These are phyloP conservation scores for Litsea cubeba DNA, from an alignment of 164 flowering plant genomes.

Conservation along the genomic window DNA sequence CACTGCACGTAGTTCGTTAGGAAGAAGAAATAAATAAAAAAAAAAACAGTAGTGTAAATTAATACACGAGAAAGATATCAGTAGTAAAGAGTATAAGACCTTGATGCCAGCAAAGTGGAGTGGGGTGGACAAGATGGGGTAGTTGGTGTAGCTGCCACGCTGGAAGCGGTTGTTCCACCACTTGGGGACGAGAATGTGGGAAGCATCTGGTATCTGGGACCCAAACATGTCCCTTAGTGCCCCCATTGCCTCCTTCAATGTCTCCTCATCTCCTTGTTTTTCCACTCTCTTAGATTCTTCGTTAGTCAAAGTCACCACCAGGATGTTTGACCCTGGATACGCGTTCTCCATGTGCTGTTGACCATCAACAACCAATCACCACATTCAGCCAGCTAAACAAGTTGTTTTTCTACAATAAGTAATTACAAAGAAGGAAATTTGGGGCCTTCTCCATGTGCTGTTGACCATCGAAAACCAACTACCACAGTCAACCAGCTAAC, in stretches of 20 bases:
- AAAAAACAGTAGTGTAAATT: too few relatives aligned
- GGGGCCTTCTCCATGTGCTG: conserved; percentile 79
- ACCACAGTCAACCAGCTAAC: not conserved
- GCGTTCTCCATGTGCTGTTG: conserved; percentile 95
- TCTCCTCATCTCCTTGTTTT: conserved; percentile 62
- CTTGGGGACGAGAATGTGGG: conserved; percentile 73
- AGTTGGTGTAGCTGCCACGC: conserved; percentile 90
- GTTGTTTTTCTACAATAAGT: not conserved
- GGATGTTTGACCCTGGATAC: conserved; percentile 82
- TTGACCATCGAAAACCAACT: not conserved
- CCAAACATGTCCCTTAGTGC: conserved; percentile 91
- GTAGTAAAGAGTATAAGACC: not conserved
- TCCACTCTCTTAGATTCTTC: conserved; percentile 90
- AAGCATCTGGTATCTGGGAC: conserved; percentile 66
- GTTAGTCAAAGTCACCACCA: conserved; percentile 87
- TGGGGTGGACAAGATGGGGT: conserved; percentile 53
- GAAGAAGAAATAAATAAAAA: too few relatives aligned
- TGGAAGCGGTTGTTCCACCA: conserved; percentile 97
- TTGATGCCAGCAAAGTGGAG: conserved; percentile 28
- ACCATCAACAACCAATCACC: not conserved
- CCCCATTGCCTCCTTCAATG: conserved; percentile 72
- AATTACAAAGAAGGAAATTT: not conserved
- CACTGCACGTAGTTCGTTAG: too few relatives aligned
- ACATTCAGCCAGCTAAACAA: not conserved
- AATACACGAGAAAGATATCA: too few relatives aligned